phyloP scores from a whole-genome alignment of 2,329 filamentous ascomycete species.

The Fusarium newnesense region DNA sequence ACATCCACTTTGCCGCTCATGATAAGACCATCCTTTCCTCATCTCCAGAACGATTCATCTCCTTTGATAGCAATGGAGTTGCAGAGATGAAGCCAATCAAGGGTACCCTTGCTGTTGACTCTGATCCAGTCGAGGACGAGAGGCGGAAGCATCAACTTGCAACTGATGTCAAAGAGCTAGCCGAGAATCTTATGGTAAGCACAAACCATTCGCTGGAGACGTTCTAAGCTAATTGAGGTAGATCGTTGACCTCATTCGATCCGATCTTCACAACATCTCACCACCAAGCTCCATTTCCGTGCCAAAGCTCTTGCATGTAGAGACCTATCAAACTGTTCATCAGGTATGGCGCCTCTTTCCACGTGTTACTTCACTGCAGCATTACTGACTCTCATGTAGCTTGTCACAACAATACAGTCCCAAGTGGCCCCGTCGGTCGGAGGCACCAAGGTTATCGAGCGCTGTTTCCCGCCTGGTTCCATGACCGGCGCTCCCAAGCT shows the following conservation, averaged over 20 bases:
- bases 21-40: background rate
- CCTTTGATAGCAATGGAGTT: background rate
- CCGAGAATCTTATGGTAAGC: background rate
- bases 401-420: background rate
- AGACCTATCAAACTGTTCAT: background rate
- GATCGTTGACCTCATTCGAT: background rate
- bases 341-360: background rate
- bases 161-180: background rate
- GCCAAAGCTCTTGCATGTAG: background rate
- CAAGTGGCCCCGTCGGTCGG: background rate
- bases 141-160: background rate
- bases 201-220: rapidly evolving
- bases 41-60: background rate
- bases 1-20: background rate
- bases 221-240: background rate
- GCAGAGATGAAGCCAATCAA: background rate
- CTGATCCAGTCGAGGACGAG: background rate
- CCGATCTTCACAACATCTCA: background rate
- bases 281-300: background rate
- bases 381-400: background rate
- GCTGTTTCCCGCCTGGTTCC: background rate
- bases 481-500: background rate
- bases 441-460: background rate
- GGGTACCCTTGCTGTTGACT: background rate
- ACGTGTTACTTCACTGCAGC: rapidly evolving